phyloP scores from a whole-genome alignment of 1,284 basidiomycete genomes.

The Trametes sp. region DNA sequence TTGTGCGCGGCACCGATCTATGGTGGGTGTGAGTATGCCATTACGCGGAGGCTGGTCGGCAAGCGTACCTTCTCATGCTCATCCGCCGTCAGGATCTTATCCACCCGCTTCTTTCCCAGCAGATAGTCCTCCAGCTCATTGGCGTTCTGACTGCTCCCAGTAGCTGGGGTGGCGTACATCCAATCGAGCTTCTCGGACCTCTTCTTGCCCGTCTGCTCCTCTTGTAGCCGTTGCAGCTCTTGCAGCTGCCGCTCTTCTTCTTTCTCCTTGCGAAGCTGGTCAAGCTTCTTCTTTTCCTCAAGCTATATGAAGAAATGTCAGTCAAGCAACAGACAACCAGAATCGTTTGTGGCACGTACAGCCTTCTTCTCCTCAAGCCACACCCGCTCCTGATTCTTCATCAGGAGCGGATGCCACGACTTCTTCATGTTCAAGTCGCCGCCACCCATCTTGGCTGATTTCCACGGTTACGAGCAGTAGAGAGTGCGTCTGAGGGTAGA shows the following conservation, averaged over 20 bases:
- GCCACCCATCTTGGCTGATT: slow-evolving; percentile 86
- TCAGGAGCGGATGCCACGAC: slow-evolving; percentile 98
- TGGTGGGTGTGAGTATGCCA: not conserved
- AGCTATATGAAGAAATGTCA: slow-evolving; percentile 56
- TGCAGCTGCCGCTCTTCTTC: slow-evolving; percentile 97
- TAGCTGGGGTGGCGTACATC: slow-evolving; percentile 98
- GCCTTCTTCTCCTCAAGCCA: slow-evolving; percentile 99
- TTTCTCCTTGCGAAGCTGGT: slow-evolving; percentile 95
- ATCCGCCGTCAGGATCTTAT: slow-evolving; percentile 92
- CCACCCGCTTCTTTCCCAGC: slow-evolving; percentile 97
- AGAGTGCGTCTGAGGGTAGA: slow-evolving; percentile 21
- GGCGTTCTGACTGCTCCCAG: slow-evolving; percentile 81
- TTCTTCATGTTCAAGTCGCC: slow-evolving; percentile 97
- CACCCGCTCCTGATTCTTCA: slow-evolving; percentile 98
- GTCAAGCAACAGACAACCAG: not conserved
- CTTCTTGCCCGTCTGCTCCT: slow-evolving; percentile 94
- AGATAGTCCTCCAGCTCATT: slow-evolving; percentile 97
- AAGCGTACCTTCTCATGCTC: slow-evolving; percentile 83
- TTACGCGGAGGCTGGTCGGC: not conserved
- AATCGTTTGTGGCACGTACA: slow-evolving; percentile 52
- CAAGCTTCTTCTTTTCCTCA: slow-evolving; percentile 98
- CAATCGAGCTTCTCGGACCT: slow-evolving; percentile 94
- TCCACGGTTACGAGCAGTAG: slow-evolving; percentile 27
- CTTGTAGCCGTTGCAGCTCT: slow-evolving; percentile 93
- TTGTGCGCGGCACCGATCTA: slow-evolving; percentile 87